Evolutionary conservation across 805 yeast species (phyloP).

Genomic region (Metschnikowia sp.): DNA sequence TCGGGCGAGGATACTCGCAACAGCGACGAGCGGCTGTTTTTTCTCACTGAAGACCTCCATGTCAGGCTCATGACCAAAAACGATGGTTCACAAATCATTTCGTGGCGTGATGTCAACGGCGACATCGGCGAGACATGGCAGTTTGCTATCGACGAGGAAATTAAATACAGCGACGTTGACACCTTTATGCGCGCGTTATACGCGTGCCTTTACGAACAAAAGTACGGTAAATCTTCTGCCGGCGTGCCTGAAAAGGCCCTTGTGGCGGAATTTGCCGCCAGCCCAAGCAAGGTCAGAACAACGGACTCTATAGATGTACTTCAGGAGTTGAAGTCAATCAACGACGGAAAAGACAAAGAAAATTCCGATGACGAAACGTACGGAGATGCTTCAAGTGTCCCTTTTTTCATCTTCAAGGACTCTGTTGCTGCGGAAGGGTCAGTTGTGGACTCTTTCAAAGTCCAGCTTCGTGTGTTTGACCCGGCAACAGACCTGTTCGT

Average conservation of each 20-base stretch:
- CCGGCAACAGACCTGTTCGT: conserved; percentile 47
- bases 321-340: conserved; percentile 19
- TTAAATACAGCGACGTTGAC: conserved; percentile 54
- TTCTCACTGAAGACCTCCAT: conserved; percentile 58
- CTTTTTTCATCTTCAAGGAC: conserved; percentile 11
- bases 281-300: not conserved
- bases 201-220: conserved; percentile 73
- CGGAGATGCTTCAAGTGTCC: conserved; percentile 17
- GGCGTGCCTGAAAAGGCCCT: conserved; percentile 34
- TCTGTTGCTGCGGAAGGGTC: conserved; percentile 15
- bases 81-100: conserved; percentile 55
- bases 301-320: conserved; percentile 2
- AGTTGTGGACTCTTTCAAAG: conserved; percentile 20
- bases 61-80: conserved; percentile 51
- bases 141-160: conserved; percentile 64
- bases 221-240: conserved; percentile 54
- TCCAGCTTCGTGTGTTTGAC: conserved; percentile 58
- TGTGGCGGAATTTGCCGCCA: conserved; percentile 8
- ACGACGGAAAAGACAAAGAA: conserved; percentile 9
- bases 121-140: conserved; percentile 83
- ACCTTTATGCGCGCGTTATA: conserved; percentile 60
- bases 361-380: conserved; percentile 16
- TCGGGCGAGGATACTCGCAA: conserved; percentile 21
- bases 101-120: conserved; percentile 85
- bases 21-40: conserved; percentile 68